These are phyloP conservation scores for Secale cereale DNA, from an alignment of 176 grass and related monocot species.

Conservation along the genomic window DNA sequence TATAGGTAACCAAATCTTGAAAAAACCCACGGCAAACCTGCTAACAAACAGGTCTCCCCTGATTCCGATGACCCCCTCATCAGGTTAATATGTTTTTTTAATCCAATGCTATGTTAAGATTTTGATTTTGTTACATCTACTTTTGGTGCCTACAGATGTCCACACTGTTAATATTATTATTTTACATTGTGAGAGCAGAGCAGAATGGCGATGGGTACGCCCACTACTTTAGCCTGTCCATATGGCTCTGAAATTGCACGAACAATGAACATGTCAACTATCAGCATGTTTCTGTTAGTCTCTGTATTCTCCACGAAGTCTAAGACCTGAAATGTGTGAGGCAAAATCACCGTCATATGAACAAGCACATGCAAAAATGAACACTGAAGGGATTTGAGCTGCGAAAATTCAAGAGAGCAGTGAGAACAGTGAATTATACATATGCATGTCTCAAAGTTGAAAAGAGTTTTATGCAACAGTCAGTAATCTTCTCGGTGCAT, in stretches of 20 bases:
- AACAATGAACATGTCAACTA: not conserved
- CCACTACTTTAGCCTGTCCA: conserved; percentile 70
- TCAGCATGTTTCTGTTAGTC: not conserved
- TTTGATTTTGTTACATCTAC: no score
- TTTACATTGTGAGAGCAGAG: conserved; percentile 68
- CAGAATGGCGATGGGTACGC: conserved; percentile 54
- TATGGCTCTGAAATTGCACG: conserved; percentile 41
- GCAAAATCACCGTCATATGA: conserved; percentile 52
- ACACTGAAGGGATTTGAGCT: conserved; percentile 68
- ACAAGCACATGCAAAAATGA: conserved; percentile 84
- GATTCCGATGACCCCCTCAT: no score
- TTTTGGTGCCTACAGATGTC: no score
- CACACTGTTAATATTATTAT: no score
- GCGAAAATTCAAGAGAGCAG: not conserved
- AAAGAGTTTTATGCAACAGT: no score
- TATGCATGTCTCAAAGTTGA: not conserved
- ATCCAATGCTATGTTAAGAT: no score
- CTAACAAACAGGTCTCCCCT: no score
- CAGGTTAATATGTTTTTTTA: no score
- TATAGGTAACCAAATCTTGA: no score
- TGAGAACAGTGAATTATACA: not conserved
- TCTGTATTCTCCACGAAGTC: not conserved
- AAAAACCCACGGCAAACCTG: no score
- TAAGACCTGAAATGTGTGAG: not conserved
- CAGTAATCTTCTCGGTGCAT: no score